Evolutionary conservation across 306 rosid genomes (phyloP).

Genomic region (Vigna hirtella): DNA sequence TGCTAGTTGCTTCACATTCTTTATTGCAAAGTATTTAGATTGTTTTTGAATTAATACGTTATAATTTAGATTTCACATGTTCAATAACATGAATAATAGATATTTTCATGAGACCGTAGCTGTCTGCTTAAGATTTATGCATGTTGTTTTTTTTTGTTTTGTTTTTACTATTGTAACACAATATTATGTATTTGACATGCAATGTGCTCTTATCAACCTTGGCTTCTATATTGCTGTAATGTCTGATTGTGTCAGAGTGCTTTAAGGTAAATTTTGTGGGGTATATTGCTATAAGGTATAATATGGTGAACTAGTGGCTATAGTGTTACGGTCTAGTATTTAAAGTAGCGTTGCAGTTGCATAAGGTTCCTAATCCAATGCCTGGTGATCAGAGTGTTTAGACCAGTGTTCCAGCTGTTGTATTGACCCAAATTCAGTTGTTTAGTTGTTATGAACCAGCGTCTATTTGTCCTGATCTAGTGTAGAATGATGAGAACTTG

Average conservation of each 20-base stretch:
- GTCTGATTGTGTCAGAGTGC: slow-evolving; percentile 15
- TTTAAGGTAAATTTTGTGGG: too few species aligned
- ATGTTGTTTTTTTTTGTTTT: slow-evolving; percentile 7
- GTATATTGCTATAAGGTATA: too few species aligned
- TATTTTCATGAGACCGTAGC: slow-evolving; percentile 10
- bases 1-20: slow-evolving; percentile 29
- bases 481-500: too few species aligned
- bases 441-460: too few species aligned
- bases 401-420: too few species aligned
- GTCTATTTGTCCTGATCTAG: too few species aligned
- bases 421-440: too few species aligned
- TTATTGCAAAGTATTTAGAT: slow-evolving; percentile 1
- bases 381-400: too few species aligned
- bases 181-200: background rate
- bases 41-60: slow-evolving; percentile 7
- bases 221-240: slow-evolving; percentile 20
- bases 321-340: too few species aligned
- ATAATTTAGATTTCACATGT: slow-evolving; percentile 15
- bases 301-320: too few species aligned
- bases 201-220: slow-evolving; percentile 13
- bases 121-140: slow-evolving; percentile 28
- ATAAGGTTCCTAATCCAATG: too few species aligned
- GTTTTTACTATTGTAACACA: slow-evolving; percentile 16
- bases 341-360: too few species aligned
- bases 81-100: slow-evolving; percentile 13